A percentile compares a stretch with the other conserved stretches of the same genome.
phyloP scores from a whole-genome alignment of 495 filamentous ascomycete genomes.

The Lasiosphaeris hirsuta region DNA sequence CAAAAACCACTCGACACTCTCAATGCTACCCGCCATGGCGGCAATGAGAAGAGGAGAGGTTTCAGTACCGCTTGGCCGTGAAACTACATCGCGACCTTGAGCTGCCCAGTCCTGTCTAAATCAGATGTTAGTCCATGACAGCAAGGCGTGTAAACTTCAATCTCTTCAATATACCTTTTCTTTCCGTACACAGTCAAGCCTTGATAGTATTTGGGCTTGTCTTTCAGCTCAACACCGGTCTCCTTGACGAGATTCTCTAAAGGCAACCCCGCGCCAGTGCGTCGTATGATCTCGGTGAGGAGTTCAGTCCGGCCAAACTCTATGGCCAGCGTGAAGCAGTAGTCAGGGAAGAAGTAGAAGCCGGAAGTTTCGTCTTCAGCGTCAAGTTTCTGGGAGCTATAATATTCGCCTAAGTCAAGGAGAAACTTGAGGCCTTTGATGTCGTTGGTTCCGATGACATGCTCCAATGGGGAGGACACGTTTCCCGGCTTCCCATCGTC shows the following conservation, averaged over 20 bases:
- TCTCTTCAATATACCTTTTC: constrained; percentile 53
- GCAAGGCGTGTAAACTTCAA: too few species aligned
- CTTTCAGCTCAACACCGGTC: constrained; percentile 53
- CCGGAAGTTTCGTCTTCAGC: constrained; percentile 20
- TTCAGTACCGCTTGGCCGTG: constrained; percentile 18
- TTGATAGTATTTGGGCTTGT: constrained; percentile 66
- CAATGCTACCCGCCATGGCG: constrained; percentile 53
- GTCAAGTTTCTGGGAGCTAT: constrained; percentile 23
- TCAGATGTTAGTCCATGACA: constrained; percentile 1
- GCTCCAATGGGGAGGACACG: constrained; percentile 22
- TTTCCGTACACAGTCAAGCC: constrained; percentile 68
- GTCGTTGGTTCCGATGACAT: constrained; percentile 36
- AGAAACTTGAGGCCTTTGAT: constrained; percentile 34
- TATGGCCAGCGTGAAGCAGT: constrained; percentile 31
- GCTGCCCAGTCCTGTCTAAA: constrained; percentile 51
- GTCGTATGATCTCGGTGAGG: constrained; percentile 40
- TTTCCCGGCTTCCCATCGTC: constrained; percentile 14
- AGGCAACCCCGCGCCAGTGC: constrained; percentile 61
- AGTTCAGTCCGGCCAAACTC: constrained; percentile 33
- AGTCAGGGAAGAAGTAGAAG: constrained; percentile 35
- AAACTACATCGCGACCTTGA: constrained; percentile 43
- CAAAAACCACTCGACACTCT: constrained; percentile 66
- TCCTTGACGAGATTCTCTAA: constrained; percentile 58
- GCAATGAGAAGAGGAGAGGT: constrained; percentile 58
- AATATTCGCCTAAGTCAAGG: constrained; percentile 32